Evolutionary conservation across 202 grass and related monocot species (phyloP).

Genomic region (Eragrostis tef): DNA sequence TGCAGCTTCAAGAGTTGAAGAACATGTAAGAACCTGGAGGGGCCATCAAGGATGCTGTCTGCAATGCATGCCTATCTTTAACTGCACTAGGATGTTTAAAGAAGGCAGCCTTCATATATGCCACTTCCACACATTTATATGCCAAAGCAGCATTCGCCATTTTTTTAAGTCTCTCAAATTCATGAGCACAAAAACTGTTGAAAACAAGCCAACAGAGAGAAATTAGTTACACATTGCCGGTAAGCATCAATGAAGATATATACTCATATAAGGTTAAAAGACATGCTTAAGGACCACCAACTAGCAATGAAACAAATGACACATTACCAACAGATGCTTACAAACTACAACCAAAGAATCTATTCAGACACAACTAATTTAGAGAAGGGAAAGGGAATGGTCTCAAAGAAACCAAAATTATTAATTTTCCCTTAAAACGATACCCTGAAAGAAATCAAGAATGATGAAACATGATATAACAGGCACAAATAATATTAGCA

Average conservation of each 20-base stretch:
- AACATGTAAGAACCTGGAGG: conserved; percentile 67
- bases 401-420: conserved; percentile 23
- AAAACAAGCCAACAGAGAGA: conserved; percentile 46
- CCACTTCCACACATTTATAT: conserved; percentile 97
- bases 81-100: conserved; percentile 69
- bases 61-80: conserved; percentile 83
- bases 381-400: not conserved
- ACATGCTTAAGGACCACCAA: conserved; percentile 3
- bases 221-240: conserved; percentile 31
- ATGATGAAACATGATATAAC: conserved; percentile 25
- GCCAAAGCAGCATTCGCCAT: conserved; percentile 87
- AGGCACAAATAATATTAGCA: conserved; percentile 19
- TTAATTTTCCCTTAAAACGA: not conserved
- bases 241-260: conserved; percentile 32
- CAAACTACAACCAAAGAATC: conserved; percentile 3
- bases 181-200: conserved; percentile 75
- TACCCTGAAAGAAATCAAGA: conserved; percentile 14
- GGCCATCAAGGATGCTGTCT: conserved; percentile 62
- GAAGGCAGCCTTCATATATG: conserved; percentile 86
- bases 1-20: conserved; percentile 38
- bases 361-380: conserved; percentile 1
- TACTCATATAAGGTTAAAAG: conserved; percentile 5
- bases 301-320: conserved; percentile 26
- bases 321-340: not conserved
- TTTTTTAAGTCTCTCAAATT: conserved; percentile 83